Percentiles rank a stretch among this genome's conserved stretches.
phyloP scores from a whole-genome alignment of 768 basidiomycete species.

The Xerocomellus dryophilus region DNA sequence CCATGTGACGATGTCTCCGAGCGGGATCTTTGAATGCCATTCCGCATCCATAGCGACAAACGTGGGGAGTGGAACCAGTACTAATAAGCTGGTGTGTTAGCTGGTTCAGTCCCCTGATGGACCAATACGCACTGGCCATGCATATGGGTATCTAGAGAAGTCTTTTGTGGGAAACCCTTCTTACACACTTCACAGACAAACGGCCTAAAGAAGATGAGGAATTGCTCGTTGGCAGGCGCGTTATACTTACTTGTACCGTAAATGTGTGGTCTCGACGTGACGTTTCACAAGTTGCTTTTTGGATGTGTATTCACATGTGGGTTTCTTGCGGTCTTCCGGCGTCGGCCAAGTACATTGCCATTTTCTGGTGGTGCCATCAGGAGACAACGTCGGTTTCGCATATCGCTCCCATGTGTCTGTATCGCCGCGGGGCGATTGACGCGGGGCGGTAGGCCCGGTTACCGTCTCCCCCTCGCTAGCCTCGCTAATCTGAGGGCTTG shows the following conservation, averaged over 20 bases:
- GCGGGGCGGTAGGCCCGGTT: constrained; percentile 17
- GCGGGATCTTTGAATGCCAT: constrained; percentile 63
- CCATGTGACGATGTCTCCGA: constrained; percentile 58
- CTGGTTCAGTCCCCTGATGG: not conserved
- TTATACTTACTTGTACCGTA: constrained; percentile 53
- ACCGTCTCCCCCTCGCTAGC: constrained; percentile 26
- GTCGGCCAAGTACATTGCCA: constrained; percentile 44
- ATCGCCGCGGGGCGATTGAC: constrained; percentile 28
- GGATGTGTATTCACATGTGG: constrained; percentile 41
- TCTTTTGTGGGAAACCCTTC: constrained; percentile 58
- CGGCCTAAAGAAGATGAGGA: constrained; percentile 37
- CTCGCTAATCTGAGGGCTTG: constrained; percentile 31
- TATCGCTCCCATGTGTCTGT: constrained; percentile 34
- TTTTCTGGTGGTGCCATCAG: constrained; percentile 35
- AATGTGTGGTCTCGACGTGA: constrained; percentile 61
- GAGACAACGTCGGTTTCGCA: constrained; percentile 32
- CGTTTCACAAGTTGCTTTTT: constrained; percentile 69
- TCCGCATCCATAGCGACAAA: constrained; percentile 49
- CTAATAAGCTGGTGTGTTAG: constrained; percentile 34
- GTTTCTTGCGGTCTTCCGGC: constrained; percentile 30
- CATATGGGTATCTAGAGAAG: constrained; percentile 55
- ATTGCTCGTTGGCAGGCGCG: constrained; percentile 3
- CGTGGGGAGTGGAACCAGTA: constrained; percentile 54
- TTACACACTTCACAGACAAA: constrained; percentile 51
- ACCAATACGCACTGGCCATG: constrained; percentile 45